Evolutionary conservation across 169 alveolate genomes (phyloP).

Genomic region (Eimeria praecox): DNA sequence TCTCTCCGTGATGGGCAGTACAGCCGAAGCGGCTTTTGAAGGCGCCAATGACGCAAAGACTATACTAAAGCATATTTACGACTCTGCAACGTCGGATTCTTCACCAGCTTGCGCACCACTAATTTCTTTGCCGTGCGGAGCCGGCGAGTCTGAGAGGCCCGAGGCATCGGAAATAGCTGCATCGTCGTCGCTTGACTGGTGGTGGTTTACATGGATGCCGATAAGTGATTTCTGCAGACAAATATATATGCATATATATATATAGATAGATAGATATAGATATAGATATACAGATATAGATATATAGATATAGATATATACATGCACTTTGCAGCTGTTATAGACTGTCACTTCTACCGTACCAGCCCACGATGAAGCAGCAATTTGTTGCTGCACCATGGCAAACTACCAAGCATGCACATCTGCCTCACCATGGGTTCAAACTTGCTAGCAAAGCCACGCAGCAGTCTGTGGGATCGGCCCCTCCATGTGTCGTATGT

Average conservation of each 20-base stretch:
- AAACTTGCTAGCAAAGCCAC: conserved; percentile 87
- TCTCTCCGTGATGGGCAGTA: neutral
- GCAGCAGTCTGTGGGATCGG: conserved; percentile 84
- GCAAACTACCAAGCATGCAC: neutral
- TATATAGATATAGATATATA: neutral
- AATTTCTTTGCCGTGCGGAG: conserved; percentile 49
- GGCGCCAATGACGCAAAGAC: conserved; percentile 37
- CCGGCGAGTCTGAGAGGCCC: conserved; percentile 73
- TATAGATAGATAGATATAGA: too few relatives aligned
- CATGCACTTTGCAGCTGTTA: neutral
- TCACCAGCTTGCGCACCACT: conserved; percentile 56
- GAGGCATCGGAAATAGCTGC: conserved; percentile 76
- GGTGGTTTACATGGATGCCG: conserved; percentile 60
- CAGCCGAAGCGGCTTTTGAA: neutral
- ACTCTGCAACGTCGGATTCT: conserved; percentile 60
- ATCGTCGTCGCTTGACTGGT: conserved; percentile 71
- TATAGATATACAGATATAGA: neutral
- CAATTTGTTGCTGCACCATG: neutral
- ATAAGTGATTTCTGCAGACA: conserved; percentile 57
- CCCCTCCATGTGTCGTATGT: conserved; percentile 87
- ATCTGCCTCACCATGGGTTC: conserved; percentile 86
- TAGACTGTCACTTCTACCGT: neutral
- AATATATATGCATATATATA: neutral
- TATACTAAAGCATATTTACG: conserved; percentile 8
- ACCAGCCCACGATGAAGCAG: neutral